These are phyloP conservation scores for Colletotrichum viniferum DNA, from an alignment of 2,329 filamentous ascomycete species.

Conservation along the genomic window DNA sequence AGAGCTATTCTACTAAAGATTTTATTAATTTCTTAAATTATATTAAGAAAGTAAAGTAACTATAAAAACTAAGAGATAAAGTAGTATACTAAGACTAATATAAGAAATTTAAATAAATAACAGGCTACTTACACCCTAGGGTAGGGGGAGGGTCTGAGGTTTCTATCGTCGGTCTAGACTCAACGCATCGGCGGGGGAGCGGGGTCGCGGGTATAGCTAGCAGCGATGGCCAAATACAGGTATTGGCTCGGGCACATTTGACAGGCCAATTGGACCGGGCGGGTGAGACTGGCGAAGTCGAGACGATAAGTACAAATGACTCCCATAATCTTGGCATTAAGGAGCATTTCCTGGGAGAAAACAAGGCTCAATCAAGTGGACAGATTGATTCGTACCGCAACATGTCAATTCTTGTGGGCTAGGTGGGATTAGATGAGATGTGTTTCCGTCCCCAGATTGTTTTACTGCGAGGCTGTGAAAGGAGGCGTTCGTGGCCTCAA, in stretches of 20 bases:
- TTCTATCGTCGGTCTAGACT: background rate
- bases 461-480: background rate
- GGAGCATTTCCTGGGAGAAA: background rate
- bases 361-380: background rate
- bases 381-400: background rate
- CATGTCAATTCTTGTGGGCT: background rate
- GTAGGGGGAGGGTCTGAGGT: too few relatives aligned
- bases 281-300: background rate
- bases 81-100: too few relatives aligned
- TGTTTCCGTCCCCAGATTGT: background rate
- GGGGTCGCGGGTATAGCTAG: background rate
- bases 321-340: background rate
- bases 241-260: background rate
- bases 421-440: background rate
- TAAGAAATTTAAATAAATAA: too few relatives aligned
- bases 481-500: background rate
- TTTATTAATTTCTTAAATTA: too few relatives aligned
- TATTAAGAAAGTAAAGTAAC: too few relatives aligned
- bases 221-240: background rate
- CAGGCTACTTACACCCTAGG: too few relatives aligned
- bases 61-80: too few relatives aligned
- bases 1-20: too few relatives aligned
- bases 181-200: background rate
- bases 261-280: background rate
- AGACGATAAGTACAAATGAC: background rate